Base-by-base conservation (phyloP, 2,329 filamentous ascomycete species). In the Calonectria pseudoreteaudii region DNA sequence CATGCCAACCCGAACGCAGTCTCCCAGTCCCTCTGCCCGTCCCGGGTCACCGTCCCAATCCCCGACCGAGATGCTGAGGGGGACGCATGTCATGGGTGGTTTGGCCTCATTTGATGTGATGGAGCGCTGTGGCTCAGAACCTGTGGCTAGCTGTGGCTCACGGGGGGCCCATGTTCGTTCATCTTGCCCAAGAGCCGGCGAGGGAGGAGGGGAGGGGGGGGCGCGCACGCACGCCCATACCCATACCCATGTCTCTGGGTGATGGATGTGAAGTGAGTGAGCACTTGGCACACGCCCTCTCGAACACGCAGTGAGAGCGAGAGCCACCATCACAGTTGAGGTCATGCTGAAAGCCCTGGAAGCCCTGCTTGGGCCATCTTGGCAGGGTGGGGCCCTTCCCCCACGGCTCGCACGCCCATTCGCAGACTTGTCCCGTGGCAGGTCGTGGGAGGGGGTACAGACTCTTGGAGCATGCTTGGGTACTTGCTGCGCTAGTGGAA, bases 381-480 rank as follows among this genome's bases (percentile, higher is more conserved):
- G 66, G 70, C 66, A 18, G 65, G 70, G 68, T 60, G 70, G 58
- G 70, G 20, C 30, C 16, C 30, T 9, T 9, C 34, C 50, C 65
- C 66, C 58, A 67, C 70, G 58, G 70, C 66, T 72, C 62, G 66
- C 58, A 50, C 70, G 70, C 70, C 70, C 58, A 72, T 69, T 72
- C 70, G 70, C 66, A 47, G 68, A 34, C 66, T 66, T 36, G 50
- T 53, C 50, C 66, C 34, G 70, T 72, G 50, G 70, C 50, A 68
- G 58, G 66, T 68, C 56, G 66, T 65, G 23, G 64, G 69, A 71
- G 56, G 44, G 56, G 52, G 53, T 47, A 47, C 28, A 38, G 56
- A 49, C 26, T 65, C 60, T 49, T 65, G 38, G 41, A 49, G 60
- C 38, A 65, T 65, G 60, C 60, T 65, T 65, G 60, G 60, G 20